Evolutionary conservation across 192 early-diverging fungal species (phyloP).

Genomic region (Cladochytrium replicatum): DNA sequence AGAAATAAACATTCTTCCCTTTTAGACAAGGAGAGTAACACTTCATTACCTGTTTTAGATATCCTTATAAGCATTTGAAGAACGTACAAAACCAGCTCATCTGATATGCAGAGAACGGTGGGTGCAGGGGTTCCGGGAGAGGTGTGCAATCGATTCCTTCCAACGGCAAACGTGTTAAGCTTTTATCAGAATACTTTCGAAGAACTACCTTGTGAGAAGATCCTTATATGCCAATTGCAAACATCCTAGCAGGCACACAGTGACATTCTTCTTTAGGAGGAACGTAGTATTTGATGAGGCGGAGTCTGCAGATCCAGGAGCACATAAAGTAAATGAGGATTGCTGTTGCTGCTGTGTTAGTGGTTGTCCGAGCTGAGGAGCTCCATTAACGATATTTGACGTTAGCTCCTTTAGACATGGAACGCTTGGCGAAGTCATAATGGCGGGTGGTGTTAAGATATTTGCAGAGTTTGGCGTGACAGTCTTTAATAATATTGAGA

Average conservation of each 20-base stretch:
- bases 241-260: too few species aligned
- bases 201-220: too few species aligned
- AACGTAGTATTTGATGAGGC: too few species aligned
- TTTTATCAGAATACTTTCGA: too few species aligned
- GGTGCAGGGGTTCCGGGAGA: too few species aligned
- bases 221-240: too few species aligned
- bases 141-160: too few species aligned
- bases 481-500: constrained; percentile 27
- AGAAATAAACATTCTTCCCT: constrained; percentile 1
- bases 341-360: constrained; percentile 3
- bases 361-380: constrained; percentile 3
- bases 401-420: constrained; percentile 19
- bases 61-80: constrained; percentile 24
- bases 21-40: constrained; percentile 1
- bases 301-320: too few species aligned
- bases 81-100: constrained; percentile 29
- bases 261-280: too few species aligned
- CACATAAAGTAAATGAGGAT: constrained; percentile 1
- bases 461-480: constrained; percentile 17
- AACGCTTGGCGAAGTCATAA: constrained; percentile 3
- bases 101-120: too few species aligned
- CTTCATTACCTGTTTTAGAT: constrained; percentile 22
- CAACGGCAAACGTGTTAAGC: too few species aligned
- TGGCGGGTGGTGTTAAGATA: not conserved
- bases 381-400: constrained; percentile 5